A percentile compares a stretch with the other conserved stretches of the same genome.
Conservation (phyloP, 2,329 filamentous ascomycete species). For the Pestalotiopsis sp. region DNA sequence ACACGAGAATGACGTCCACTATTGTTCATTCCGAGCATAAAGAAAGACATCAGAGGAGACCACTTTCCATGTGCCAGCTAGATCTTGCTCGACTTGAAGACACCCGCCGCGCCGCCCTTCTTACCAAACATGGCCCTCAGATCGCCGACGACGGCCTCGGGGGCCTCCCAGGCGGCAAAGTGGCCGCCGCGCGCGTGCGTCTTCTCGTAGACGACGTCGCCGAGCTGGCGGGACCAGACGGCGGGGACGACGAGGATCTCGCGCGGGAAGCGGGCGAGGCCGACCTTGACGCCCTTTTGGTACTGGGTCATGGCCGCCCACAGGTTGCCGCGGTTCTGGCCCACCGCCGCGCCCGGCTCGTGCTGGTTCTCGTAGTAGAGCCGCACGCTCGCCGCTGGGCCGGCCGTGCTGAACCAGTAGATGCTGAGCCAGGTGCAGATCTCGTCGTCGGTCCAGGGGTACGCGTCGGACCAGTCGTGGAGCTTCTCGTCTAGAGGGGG, state of each 20-base stretch:
- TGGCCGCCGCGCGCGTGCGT: slow-evolving; percentile 46
- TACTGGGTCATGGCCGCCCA: slow-evolving; percentile 28
- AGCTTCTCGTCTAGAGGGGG: slow-evolving; percentile 64
- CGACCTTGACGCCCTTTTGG: slow-evolving; percentile 45
- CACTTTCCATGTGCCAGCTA: background rate
- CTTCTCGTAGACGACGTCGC: slow-evolving; percentile 52
- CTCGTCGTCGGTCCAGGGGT: slow-evolving; percentile 76
- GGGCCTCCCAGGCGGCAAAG: slow-evolving; percentile 53
- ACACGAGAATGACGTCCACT: no score
- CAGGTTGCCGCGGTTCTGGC: slow-evolving; percentile 33
- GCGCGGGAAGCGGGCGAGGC: slow-evolving; percentile 51
- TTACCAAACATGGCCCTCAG: slow-evolving; percentile 52
- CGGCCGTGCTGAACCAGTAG: slow-evolving; percentile 73
- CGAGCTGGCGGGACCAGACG: slow-evolving; percentile 53
- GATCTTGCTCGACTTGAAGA: slow-evolving; percentile 20
- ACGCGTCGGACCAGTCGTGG: slow-evolving; percentile 73
- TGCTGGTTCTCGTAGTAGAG: slow-evolving; percentile 74
- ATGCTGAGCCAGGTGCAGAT: slow-evolving; percentile 75
- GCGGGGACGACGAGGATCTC: slow-evolving; percentile 52
- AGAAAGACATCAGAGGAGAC: no score
- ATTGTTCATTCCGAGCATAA: no score
- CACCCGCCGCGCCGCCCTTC: slow-evolving; percentile 31
- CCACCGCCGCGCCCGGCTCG: slow-evolving; percentile 60
- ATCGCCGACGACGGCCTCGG: slow-evolving; percentile 47
- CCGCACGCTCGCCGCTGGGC: slow-evolving; percentile 59